Base-by-base conservation (phyloP, 805 yeast genomes). In the Clavispora fructus region DNA sequence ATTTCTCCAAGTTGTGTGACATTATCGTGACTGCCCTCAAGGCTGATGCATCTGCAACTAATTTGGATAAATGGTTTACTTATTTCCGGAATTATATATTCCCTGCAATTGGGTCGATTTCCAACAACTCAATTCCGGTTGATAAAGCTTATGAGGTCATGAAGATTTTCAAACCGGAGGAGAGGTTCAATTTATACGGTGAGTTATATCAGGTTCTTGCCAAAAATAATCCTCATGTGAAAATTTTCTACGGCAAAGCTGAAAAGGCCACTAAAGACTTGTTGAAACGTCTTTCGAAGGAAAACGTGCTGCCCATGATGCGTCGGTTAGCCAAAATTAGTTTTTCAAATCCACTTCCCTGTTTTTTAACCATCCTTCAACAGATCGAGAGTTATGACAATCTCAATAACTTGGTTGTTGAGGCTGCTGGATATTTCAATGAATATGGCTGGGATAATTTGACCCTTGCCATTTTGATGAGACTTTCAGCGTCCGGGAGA, bases 381-480 rank as follows among this genome's bases (percentile, higher is more conserved):
- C 97, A 89, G 59, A 80, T 92, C 52, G 98, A 92, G 63, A 88
- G 94, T 68, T 92, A 92, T 60, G 96, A 86, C 59, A 92, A 92
- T 59, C 77, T 92, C 51, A 85, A 84, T 39, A 82, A 52, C 33
- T 71, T 92, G 47, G 81, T 92, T 7, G 90, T 88, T 9, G 84
- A 84, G 40, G 79, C 94, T 7, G 89, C 96, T 0, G 70, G 80
- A 35, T 84, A 79, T 58, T 88, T 89, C 60, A 84, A 83, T 42
- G 75, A 68, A 6, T 83, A 85, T 56, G 89, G 90, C 0, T 89
- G 95, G 90, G 98, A 92, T 62, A 86, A 82, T 2, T 64, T 92
- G 28, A 83, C 91, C 5, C 82, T 80, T 56, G 89, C 85, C 1
- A 64, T 91, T 4, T 68, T 91, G 57, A 75, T 80, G 58, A 78